Percentiles rank a stretch among this genome's conserved stretches.
Conservation (phyloP, 441 rosid genomes). For the Croton laevigatus region DNA sequence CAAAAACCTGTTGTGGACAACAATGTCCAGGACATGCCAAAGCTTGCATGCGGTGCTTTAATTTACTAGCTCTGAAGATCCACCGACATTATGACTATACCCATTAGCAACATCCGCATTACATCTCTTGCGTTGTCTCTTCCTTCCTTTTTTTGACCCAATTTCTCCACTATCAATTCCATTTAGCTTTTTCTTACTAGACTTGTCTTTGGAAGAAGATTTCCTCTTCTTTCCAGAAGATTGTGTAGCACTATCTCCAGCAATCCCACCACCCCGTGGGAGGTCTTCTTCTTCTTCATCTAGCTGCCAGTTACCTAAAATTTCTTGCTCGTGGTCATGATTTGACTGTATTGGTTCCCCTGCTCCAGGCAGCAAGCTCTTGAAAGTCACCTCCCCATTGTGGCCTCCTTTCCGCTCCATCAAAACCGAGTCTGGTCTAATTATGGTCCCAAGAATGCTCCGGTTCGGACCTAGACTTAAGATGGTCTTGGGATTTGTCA, state of each 20-base stretch:
- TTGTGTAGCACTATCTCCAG: slow-evolving; percentile 31
- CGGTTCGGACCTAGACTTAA: slow-evolving; percentile 57
- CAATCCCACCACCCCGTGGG: slow-evolving; percentile 47
- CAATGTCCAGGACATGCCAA: not conserved
- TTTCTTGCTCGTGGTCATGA: slow-evolving; percentile 39
- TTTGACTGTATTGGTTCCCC: slow-evolving; percentile 58
- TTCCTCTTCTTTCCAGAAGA: slow-evolving; percentile 57
- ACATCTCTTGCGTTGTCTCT: slow-evolving; percentile 31
- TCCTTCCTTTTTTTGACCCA: slow-evolving; percentile 35
- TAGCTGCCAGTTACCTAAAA: slow-evolving; percentile 72
- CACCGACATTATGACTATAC: slow-evolving; percentile 13
- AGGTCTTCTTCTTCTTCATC: slow-evolving; percentile 62
- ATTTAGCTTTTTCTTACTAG: slow-evolving; percentile 40
- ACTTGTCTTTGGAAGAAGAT: slow-evolving; percentile 41
- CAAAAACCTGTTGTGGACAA: not conserved
- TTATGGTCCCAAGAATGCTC: slow-evolving; percentile 93
- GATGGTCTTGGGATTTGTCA: slow-evolving; percentile 67
- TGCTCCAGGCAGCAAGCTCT: slow-evolving; percentile 77
- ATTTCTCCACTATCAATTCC: slow-evolving; percentile 28
- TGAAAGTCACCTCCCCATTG: slow-evolving; percentile 62
- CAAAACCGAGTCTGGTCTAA: slow-evolving; percentile 71
- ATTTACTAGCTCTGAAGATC: slow-evolving; percentile 12
- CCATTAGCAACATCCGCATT: slow-evolving; percentile 23
- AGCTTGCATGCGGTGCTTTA: not conserved
- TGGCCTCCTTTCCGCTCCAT: slow-evolving; percentile 74